A percentile compares a stretch with the other conserved stretches of the same genome.
Evolutionary conservation across 352 stramenopile genomes (phyloP).

Genomic region (Globisporangium echinulatum): DNA sequence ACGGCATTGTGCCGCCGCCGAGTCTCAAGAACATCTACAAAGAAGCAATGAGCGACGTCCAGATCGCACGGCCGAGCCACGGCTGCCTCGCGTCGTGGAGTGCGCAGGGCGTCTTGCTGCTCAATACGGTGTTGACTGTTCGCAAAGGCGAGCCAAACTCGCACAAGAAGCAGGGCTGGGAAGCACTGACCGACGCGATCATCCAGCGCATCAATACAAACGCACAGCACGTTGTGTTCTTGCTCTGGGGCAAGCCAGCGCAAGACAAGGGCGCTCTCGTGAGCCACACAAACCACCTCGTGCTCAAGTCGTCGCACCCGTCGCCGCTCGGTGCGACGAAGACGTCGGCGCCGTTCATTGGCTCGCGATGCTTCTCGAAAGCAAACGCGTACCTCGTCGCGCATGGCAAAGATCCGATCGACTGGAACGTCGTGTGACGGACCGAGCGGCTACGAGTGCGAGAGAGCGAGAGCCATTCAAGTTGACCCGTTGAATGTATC

Average conservation of each 20-base stretch:
- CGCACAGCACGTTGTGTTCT: conserved; percentile 91
- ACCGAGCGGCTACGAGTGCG: conserved; percentile 10
- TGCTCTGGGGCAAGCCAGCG: conserved; percentile 98
- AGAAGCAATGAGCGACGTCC: conserved; percentile 84
- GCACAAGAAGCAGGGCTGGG: conserved; percentile 96
- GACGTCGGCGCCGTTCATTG: conserved; percentile 93
- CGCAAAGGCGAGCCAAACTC: conserved; percentile 88
- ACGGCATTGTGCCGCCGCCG: conserved; percentile 87
- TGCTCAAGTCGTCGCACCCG: conserved; percentile 89
- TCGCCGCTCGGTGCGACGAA: conserved; percentile 95
- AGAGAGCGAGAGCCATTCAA: neutral
- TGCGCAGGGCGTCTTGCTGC: conserved; percentile 94
- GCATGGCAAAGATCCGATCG: conserved; percentile 74
- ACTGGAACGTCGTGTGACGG: conserved; percentile 51
- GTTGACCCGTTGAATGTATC: no score
- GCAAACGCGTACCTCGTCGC: conserved; percentile 74
- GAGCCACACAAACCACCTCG: conserved; percentile 69
- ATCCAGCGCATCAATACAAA: conserved; percentile 81
- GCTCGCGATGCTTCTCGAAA: conserved; percentile 88
- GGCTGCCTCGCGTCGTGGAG: conserved; percentile 92
- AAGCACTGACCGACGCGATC: conserved; percentile 95
- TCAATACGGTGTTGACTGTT: conserved; percentile 98
- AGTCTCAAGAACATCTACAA: conserved; percentile 99
- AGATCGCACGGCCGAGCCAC: conserved; percentile 72
- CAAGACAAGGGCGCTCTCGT: conserved; percentile 80